Conservation (phyloP, 345 rosid species). For the Mangifera indica region DNA sequence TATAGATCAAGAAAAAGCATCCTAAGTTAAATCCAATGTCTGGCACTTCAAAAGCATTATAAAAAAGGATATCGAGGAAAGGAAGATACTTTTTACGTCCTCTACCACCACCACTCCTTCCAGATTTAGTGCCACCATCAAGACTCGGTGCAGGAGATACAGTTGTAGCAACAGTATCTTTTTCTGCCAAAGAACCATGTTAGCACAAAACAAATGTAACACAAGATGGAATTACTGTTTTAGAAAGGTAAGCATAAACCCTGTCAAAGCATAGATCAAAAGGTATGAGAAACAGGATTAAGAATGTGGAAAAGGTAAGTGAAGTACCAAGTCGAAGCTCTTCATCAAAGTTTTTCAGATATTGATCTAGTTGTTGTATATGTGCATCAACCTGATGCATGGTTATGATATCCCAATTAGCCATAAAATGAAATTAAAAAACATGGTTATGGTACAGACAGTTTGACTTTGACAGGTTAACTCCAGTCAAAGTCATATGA, state of each 20-base stretch:
- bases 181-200: slow-evolving; percentile 44
- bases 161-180: slow-evolving; percentile 52
- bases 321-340: slow-evolving; percentile 72
- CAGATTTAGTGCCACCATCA: slow-evolving; percentile 53
- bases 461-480: not conserved
- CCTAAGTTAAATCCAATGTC: not conserved
- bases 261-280: not conserved
- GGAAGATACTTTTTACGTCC: slow-evolving; percentile 86
- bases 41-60: not conserved
- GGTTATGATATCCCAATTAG: not conserved
- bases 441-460: too few relatives aligned
- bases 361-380: slow-evolving; percentile 91
- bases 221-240: not conserved
- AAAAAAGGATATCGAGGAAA: slow-evolving; percentile 19
- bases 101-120: slow-evolving; percentile 78
- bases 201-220: not conserved
- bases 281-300: not conserved
- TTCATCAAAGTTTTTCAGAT: slow-evolving; percentile 71
- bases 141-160: slow-evolving; percentile 41
- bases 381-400: slow-evolving; percentile 87
- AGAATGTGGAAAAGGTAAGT: slow-evolving; percentile 13
- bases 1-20: too few relatives aligned
- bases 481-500: slow-evolving; percentile 1
- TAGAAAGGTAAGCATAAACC: not conserved
- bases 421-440: not conserved